Evolutionary conservation across 306 rosid species (phyloP).

Genomic region (Trichosanthes cucumerina): DNA sequence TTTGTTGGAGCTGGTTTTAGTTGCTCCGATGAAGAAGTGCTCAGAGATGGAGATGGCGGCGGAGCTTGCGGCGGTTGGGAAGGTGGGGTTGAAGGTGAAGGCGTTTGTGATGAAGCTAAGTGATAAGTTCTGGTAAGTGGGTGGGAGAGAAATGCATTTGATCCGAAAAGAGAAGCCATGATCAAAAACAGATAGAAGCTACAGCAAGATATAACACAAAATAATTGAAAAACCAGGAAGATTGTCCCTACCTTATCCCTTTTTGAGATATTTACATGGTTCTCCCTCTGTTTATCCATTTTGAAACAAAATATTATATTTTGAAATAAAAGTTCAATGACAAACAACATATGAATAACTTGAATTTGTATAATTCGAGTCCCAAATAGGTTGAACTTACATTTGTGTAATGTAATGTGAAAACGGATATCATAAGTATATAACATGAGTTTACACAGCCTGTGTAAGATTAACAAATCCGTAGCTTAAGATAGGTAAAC

Average conservation of each 20-base stretch:
- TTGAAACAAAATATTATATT: background rate
- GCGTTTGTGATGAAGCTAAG: constrained; percentile 46
- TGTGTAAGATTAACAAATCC: too few species aligned
- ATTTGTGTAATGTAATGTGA: background rate
- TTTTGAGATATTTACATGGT: constrained; percentile 15
- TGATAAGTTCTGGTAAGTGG: constrained; percentile 50
- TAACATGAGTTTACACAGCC: too few species aligned
- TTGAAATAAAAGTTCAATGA: background rate
- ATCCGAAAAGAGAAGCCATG: constrained; percentile 73
- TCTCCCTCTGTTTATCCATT: background rate
- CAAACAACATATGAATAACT: too few species aligned
- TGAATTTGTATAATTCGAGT: too few species aligned
- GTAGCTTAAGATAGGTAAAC: background rate
- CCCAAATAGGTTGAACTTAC: background rate
- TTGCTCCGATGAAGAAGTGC: constrained; percentile 33
- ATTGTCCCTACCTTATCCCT: constrained; percentile 35
- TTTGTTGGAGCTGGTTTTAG: constrained; percentile 21
- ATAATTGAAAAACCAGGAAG: background rate
- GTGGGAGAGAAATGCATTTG: constrained; percentile 56
- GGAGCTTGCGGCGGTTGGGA: constrained; percentile 37
- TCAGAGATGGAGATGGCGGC: constrained; percentile 27
- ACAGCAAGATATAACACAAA: background rate
- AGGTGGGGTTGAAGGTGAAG: constrained; percentile 35
- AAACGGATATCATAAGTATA: too few species aligned
- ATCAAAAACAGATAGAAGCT: constrained; percentile 15